Evolutionary conservation across 2,329 filamentous ascomycete genomes (phyloP), one percentile per base, ranked within the genome.

Genomic region (Monosporascus sp.): DNA sequence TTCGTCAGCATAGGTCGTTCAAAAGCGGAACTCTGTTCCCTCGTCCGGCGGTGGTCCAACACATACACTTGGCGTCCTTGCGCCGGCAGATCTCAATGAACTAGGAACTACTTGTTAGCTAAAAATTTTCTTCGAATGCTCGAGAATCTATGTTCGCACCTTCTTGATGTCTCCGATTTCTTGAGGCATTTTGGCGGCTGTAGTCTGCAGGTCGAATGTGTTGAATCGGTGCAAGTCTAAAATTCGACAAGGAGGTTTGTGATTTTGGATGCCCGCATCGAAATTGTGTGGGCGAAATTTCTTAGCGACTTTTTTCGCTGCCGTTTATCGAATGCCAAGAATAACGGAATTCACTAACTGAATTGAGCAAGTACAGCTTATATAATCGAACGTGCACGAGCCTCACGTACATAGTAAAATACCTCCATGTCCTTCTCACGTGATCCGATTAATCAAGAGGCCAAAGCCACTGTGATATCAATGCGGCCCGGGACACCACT

Each of bases 11-110:
- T 51, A 55, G 31, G 54, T 51, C 9, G 37, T 42, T 51, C 50
- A 51, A 20, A 47, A 51, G 25, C 25, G 5, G 37, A 31, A 49
- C 24, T 52, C 47, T 37, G 51, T 51, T 60, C 51, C 11, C 47
- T 57, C 39, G 42, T 62, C 60, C 45, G 52, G 58, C 27, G 51
- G 24, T 25, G 24, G 27, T n/a, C 47, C 39, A 51, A 55, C 55
- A 92, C 91, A 72, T 89, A 99, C 94, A 96, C 75, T 89, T 95
- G 76, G 94, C 94, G 86, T 99, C 95, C 84, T 96, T 96, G 77
- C 94, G 89, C 80, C 93, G 89, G 87, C 90, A 96, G 85, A 99
- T 96, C 88, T 97, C 94, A 78, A 99, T 96, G 90, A 99, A 99
- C 85, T 96, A 76, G 75, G 54, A 53, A 54, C 18, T 38, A 65